These are phyloP conservation scores for Pleurozium schreberi DNA, from an alignment of 225 moss, liverwort and hornwort genomes.

Conservation along the genomic window DNA sequence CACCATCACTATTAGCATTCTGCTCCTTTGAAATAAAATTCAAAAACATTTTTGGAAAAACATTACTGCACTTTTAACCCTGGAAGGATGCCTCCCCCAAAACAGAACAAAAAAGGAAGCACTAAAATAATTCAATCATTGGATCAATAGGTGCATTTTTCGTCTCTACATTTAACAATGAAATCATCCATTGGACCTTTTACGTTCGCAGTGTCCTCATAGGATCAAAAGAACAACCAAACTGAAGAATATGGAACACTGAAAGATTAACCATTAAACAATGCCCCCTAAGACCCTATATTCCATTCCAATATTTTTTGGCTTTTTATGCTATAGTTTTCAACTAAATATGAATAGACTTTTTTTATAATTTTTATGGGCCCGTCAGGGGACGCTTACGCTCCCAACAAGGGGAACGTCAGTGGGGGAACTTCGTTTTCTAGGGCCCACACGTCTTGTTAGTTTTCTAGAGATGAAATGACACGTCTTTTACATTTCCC, in stretches of 20 bases:
- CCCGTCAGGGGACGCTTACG: too few species aligned
- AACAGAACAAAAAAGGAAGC: neutral
- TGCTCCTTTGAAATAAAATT: neutral
- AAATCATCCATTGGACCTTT: too few species aligned
- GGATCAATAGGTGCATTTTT: neutral
- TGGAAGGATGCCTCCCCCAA: neutral
- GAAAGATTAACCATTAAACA: neutral
- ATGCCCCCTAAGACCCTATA: accelerated
- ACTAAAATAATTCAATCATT: neutral
- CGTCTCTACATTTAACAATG: neutral
- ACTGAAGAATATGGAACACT: neutral
- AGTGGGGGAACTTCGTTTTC: too few species aligned
- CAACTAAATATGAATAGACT: neutral
- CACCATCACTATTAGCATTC: neutral
- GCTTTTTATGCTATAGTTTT: neutral
- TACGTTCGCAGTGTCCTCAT: accelerated
- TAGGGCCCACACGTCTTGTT: too few species aligned
- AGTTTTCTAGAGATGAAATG: neutral
- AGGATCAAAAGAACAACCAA: neutral
- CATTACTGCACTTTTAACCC: neutral
- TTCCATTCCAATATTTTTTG: neutral
- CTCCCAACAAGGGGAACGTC: too few species aligned
- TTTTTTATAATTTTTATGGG: too few species aligned
- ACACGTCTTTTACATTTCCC: neutral
- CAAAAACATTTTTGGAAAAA: neutral